Percentiles rank a stretch among this genome's conserved stretches.
Conservation (phyloP, 1,284 basidiomycete species). For the Pholiota adiposa region DNA sequence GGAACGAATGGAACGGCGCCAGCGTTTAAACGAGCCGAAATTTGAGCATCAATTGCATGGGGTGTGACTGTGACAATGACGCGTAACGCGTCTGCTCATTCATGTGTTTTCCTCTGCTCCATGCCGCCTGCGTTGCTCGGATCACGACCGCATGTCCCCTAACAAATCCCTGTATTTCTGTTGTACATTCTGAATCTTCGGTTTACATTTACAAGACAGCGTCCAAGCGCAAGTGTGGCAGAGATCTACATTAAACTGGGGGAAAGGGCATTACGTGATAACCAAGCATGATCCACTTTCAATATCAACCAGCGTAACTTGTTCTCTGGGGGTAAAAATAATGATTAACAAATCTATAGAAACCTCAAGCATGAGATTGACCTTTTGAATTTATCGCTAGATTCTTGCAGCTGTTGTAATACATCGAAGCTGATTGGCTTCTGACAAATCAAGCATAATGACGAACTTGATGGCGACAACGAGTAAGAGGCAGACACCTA, state of each 20-base stretch:
- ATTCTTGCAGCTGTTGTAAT: conserved; percentile 38
- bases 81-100: conserved; percentile 2
- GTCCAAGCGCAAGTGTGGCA: background rate
- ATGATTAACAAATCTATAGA: background rate
- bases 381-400: conserved; percentile 45
- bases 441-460: conserved; percentile 56
- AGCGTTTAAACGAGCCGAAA: conserved; percentile 20
- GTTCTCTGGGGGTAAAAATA: conserved; percentile 14
- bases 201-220: background rate
- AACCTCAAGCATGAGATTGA: conserved; percentile 23
- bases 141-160: background rate
- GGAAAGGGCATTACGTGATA: conserved; percentile 19
- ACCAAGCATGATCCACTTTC: conserved; percentile 18
- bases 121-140: background rate
- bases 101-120: conserved; percentile 26
- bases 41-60: conserved; percentile 28
- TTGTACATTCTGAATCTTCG: background rate
- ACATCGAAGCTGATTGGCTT: conserved; percentile 18
- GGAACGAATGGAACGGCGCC: conserved; percentile 19
- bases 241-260: background rate
- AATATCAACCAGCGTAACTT: conserved; percentile 19
- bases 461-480: conserved; percentile 63
- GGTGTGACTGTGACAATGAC: conserved; percentile 22
- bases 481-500: conserved; percentile 65
- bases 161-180: background rate